These are phyloP conservation scores for Trichoderma sp. DNA, from an alignment of 2,329 filamentous ascomycete species.

Conservation along the genomic window DNA sequence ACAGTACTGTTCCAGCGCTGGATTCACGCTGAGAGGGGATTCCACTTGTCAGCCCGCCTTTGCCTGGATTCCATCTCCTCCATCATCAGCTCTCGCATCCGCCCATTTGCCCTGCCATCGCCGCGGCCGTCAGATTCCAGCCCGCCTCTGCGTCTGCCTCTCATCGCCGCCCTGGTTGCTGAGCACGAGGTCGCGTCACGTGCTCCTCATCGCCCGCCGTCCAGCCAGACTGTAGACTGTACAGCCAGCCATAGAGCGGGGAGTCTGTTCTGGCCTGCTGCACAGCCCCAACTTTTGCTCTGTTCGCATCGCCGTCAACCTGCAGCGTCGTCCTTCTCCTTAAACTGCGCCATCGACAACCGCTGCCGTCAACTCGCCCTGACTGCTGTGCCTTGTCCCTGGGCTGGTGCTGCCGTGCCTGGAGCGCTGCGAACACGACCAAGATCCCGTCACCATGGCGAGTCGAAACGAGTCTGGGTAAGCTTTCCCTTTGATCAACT, in stretches of 20 bases:
- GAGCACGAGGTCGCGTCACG: conserved; percentile 14
- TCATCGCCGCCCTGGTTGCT: background rate
- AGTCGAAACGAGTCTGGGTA: conserved; percentile 19
- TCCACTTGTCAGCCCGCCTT: conserved; percentile 18
- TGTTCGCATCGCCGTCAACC: conserved; percentile 17
- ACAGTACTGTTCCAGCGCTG: no score
- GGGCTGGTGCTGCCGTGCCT: conserved; percentile 19
- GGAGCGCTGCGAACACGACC: conserved; percentile 10
- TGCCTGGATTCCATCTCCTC: conserved; percentile 14
- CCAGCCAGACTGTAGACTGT: background rate
- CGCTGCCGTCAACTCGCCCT: background rate
- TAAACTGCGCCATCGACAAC: conserved; percentile 15
- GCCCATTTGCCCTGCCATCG: background rate
- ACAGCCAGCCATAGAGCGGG: conserved; percentile 18
- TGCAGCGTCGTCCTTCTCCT: conserved; percentile 13
- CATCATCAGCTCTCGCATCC: conserved; percentile 5
- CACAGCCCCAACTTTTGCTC: conserved; percentile 21
- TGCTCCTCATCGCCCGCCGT: conserved; percentile 19
- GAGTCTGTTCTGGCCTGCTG: conserved; percentile 21
- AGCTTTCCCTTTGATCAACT: background rate
- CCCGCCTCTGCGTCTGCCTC: background rate
- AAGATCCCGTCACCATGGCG: conserved; percentile 13
- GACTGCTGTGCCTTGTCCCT: background rate
- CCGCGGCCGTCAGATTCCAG: background rate
- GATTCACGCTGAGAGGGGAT: conserved; percentile 10